Evolutionary conservation across 352 stramenopile species (phyloP), one percentile per base, ranked within the genome.

Genomic region (Pythium angustatum): DNA sequence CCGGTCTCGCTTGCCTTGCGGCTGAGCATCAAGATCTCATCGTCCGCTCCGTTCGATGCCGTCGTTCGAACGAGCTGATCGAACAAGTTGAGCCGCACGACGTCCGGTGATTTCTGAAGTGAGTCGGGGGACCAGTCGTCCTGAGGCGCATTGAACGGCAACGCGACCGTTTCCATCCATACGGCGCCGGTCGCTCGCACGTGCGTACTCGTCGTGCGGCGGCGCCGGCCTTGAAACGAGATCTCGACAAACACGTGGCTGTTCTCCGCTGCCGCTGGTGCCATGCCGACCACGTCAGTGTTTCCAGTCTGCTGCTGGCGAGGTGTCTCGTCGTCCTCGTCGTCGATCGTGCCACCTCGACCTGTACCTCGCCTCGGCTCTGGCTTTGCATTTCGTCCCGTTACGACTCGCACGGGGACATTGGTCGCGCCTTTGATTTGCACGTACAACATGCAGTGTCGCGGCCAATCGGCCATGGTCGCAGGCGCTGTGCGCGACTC

Each of bases 91-190:
- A 98, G 74, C 8, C 79, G 73, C 27, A 98, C 77, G 4, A 82
- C 69, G 58, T 98, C 91, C 19, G 78, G 68, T 8, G 91, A 77
- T 22, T 76, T 78, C 31, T 81, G 68, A 19, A 98, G 80, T 12
- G 77, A 78, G 17, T 78, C 76, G 2, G 88, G 80, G 9, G 77
- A 94, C 77, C 83, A 96, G 65, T 97, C 89, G 58, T 91, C 78
- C 34, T 85, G 73, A 14, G 85, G 86, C 10, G 90, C 78, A 31
- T 76, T 76, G 66, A 98, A 97, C 17, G 95, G 88, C 36, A 98
- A 47, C 14, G 79, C 70, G 10, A 98, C 36, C 8, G 92, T 97
- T 69, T 98, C 85, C 75, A 98, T 98, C 94, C 94, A 98, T 64
- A 89, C 76, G 2, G 93, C 88, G 15, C 84, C 75, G 0, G 72